Evolutionary conservation across 805 yeast species (phyloP).

Genomic region (Starmerella apis): DNA sequence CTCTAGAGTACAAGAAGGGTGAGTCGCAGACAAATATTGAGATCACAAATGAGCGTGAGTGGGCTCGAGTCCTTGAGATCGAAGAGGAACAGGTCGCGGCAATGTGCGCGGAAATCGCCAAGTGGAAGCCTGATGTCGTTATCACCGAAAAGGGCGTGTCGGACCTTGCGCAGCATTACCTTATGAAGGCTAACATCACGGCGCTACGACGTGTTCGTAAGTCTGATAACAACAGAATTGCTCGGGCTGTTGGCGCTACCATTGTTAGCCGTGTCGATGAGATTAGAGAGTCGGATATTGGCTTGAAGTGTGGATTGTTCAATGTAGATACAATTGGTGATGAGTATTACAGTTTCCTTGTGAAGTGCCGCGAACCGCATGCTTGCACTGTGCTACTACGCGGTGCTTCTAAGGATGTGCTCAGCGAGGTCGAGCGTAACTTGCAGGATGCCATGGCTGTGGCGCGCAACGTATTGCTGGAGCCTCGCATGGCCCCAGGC

Average conservation of each 20-base stretch:
- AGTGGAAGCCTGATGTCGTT: constrained; percentile 84
- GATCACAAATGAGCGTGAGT: constrained; percentile 89
- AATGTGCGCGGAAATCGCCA: constrained; percentile 74
- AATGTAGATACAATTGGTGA: constrained; percentile 93
- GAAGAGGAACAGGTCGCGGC: constrained; percentile 93
- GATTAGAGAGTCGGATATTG: constrained; percentile 79
- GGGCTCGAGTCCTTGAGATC: constrained; percentile 88
- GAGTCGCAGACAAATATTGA: constrained; percentile 98
- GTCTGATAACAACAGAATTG: constrained; percentile 90
- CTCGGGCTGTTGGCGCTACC: constrained; percentile 96
- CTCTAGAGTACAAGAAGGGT: constrained; percentile 96
- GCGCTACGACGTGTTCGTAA: constrained; percentile 90
- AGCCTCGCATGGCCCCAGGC: constrained; percentile 93
- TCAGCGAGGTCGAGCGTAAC: constrained; percentile 93
- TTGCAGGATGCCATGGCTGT: constrained; percentile 98
- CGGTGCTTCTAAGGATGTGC: constrained; percentile 94
- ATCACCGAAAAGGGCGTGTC: constrained; percentile 98
- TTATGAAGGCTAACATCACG: constrained; percentile 85
- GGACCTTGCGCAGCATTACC: constrained; percentile 92
- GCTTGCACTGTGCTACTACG: constrained; percentile 90
- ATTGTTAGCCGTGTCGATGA: constrained; percentile 94
- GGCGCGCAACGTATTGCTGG: constrained; percentile 85
- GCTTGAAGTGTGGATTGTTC: constrained; percentile 79
- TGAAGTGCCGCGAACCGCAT: constrained; percentile 69
- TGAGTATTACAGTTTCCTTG: constrained; percentile 83